A percentile compares a stretch with the other conserved stretches of the same genome.
phyloP scores from a whole-genome alignment of 306 rosid species.

The Sicyos edulis region DNA sequence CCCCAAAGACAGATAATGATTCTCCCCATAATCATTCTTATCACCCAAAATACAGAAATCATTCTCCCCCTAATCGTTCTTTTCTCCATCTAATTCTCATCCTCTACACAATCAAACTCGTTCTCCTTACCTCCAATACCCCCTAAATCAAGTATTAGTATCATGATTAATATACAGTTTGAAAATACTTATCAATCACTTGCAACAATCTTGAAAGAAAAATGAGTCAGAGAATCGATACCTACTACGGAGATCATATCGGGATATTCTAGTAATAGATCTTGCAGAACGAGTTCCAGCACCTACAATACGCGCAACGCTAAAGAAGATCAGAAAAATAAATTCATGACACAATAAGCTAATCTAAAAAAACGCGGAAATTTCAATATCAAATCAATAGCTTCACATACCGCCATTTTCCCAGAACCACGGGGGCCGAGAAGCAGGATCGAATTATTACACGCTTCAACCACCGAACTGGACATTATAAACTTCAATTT shows the following conservation, averaged over 20 bases:
- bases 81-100: no score
- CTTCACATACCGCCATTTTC: slow-evolving; percentile 52
- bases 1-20: no score
- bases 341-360: neutral
- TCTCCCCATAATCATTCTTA: no score
- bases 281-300: slow-evolving; percentile 69
- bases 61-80: no score
- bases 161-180: no score
- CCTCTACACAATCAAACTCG: no score
- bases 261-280: slow-evolving; percentile 52
- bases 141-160: no score
- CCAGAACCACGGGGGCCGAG: slow-evolving; percentile 93
- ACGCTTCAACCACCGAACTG: slow-evolving; percentile 73
- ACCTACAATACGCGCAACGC: slow-evolving; percentile 39
- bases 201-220: neutral
- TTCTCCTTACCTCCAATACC: no score
- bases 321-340: neutral
- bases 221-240: neutral
- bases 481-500: slow-evolving; percentile 75
- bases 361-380: slow-evolving; percentile 2
- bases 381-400: neutral
- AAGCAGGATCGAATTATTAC: slow-evolving; percentile 84
- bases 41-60: no score
- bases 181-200: no score
- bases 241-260: slow-evolving; percentile 72